Base-by-base conservation (phyloP, 805 yeast genomes). In the Monosporozyma unispora region DNA sequence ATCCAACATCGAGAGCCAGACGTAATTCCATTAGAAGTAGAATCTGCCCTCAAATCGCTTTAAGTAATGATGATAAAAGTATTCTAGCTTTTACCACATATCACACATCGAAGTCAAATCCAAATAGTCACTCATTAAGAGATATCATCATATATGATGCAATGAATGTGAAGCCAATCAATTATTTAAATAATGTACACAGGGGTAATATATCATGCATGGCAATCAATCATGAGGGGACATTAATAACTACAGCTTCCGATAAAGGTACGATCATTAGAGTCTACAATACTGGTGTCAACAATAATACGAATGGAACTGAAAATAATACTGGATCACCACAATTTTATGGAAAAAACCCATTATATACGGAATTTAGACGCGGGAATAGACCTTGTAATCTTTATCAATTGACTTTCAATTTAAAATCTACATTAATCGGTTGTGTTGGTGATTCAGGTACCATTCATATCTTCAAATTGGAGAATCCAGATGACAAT, bases 381-480 rank as follows among this genome's bases (percentile, higher is more conserved):
- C 71, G 90, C 56, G 90, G 90, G 1, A 77, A 86, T 4, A 84
- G 88, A 58, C 84, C 86, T 2, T 82, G 95, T 11, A 73, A 71
- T 48, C 80, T 89, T 21, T 79, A 77, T 56, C 82, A 87, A 44
- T 69, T 89, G 48, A 71, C 75, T 37, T 88, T 89, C 66, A 82
- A 84, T 56, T 65, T 73, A 22, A 78, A 79, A 49, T 76, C 84
- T 44, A 71, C 73, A 1, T 72, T 82, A 48, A 70, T 90, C n/a
- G 80, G 84, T n/a, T 93, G 90, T 44, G 80, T 89, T 3, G 83
- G 91, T 38, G 80, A 88, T 33, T 84, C 95, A 12, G 95, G 84
- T 28, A 89, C 96, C 0, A 85, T 89, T n/a, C 97, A 89, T 63
- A 78, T 89, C 19, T 89, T 89, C 70, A 72, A 85, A 48, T 63